Conservation (phyloP, 805 yeast species). For the Lipomyces kockii region DNA sequence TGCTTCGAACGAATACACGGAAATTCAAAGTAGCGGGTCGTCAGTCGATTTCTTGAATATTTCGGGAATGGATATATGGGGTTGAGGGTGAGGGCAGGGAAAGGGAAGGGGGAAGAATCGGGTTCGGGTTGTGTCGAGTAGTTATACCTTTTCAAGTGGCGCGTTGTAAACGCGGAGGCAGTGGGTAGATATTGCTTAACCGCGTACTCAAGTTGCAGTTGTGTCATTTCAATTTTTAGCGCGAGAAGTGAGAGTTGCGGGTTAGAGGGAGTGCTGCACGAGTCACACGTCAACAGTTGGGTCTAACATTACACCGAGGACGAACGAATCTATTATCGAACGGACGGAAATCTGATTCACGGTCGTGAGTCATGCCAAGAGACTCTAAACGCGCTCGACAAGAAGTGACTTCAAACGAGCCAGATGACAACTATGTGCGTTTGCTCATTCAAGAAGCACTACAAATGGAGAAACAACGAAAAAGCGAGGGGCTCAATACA, state of each 20-base stretch:
- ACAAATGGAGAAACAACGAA: background rate
- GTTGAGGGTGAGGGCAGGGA: conserved; percentile 18
- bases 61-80: background rate
- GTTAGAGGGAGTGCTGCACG: background rate
- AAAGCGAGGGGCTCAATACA: background rate
- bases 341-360: background rate
- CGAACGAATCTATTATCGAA: no score
- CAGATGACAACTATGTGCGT: background rate
- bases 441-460: background rate
- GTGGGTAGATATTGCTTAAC: background rate
- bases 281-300: background rate
- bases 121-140: conserved; percentile 20
- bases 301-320: no score
- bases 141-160: background rate
- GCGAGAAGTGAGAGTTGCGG: background rate
- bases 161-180: background rate
- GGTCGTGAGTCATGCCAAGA: background rate
- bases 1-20: background rate
- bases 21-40: background rate
- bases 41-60: background rate
- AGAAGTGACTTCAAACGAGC: background rate
- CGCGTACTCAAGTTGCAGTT: background rate
- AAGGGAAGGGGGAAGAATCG: conserved; percentile 27
- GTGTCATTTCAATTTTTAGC: conserved; percentile 5
- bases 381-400: background rate